Conservation (phyloP, 2,329 filamentous ascomycete species). For the Sordariomycetes sp. region DNA sequence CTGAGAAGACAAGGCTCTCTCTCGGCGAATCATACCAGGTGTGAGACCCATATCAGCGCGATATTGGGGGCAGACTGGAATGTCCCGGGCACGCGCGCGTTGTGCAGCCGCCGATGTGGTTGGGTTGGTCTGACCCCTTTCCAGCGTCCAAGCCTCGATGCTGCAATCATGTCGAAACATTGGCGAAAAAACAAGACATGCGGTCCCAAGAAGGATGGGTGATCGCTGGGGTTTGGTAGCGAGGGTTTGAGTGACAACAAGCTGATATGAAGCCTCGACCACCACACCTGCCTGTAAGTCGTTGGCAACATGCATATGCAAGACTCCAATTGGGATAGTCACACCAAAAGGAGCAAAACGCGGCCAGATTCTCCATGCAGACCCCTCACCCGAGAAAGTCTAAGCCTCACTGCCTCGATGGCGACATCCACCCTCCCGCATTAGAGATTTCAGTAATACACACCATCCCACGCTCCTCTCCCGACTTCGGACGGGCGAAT, state of each 20-base stretch:
- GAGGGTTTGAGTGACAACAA: too few species aligned
- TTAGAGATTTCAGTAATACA: not conserved
- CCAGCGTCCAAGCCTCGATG: not conserved
- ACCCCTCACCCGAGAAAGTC: not conserved
- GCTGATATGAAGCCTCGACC: too few species aligned
- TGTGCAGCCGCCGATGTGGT: not conserved
- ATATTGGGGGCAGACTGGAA: not conserved
- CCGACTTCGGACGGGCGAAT: too few species aligned
- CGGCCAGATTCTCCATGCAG: not conserved
- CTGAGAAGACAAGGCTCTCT: not conserved
- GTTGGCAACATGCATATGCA: not conserved
- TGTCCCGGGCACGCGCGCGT: not conserved
- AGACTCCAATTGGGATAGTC: not conserved
- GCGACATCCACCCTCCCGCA: not conserved
- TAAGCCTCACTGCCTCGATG: not conserved
- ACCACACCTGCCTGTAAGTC: not conserved
- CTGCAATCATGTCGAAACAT: not conserved
- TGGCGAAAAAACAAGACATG: not conserved
- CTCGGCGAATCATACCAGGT: not conserved
- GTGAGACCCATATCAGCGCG: not conserved
- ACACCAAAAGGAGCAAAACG: not conserved
- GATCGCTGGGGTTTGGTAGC: too few species aligned
- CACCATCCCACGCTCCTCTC: too few species aligned
- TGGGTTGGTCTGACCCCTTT: not conserved
- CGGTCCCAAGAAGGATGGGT: too few species aligned